phyloP scores from a whole-genome alignment of 495 filamentous ascomycete genomes.

The Xylaria telfairii region DNA sequence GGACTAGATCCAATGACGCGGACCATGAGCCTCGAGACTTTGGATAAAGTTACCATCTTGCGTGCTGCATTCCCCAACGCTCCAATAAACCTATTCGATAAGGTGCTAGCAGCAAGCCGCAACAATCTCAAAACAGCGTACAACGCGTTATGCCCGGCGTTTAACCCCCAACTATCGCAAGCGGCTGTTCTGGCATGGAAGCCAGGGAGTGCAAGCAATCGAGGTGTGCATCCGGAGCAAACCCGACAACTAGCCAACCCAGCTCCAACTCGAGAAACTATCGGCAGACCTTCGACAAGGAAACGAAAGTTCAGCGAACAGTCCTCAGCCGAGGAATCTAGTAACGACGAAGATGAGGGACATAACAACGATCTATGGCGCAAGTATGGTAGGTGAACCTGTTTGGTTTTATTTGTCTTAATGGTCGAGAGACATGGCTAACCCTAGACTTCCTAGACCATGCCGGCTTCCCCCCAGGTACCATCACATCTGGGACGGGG shows the following conservation, averaged over 20 bases:
- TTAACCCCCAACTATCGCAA: constrained; percentile 23
- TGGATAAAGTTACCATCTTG: constrained; percentile 43
- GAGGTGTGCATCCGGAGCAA: background rate
- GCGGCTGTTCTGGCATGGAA: constrained; percentile 18
- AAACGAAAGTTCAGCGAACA: constrained; percentile 5
- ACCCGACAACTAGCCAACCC: background rate
- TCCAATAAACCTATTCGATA: constrained; percentile 37
- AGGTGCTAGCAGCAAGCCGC: constrained; percentile 26
- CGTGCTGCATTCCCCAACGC: constrained; percentile 44
- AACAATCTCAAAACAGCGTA: constrained; percentile 33
- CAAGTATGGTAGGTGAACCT: constrained; percentile 20
- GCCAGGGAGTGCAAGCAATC: background rate
- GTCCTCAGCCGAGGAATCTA: background rate
- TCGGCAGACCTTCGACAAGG: background rate
- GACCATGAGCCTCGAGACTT: constrained; percentile 25
- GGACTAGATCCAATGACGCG: constrained; percentile 23
- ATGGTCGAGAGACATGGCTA: constrained; percentile 42
- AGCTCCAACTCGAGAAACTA: background rate
- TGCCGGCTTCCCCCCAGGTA: constrained; percentile 57
- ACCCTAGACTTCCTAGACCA: constrained; percentile 39
- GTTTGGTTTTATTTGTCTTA: background rate
- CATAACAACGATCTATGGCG: background rate
- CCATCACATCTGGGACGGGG: constrained; percentile 51
- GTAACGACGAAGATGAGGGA: constrained; percentile 37
- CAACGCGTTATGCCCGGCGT: constrained; percentile 17